A percentile compares a stretch with the other conserved stretches of the same genome.
These are phyloP conservation scores for Xylaria sp. DNA, from an alignment of 2,329 filamentous ascomycete species.

Conservation along the genomic window DNA sequence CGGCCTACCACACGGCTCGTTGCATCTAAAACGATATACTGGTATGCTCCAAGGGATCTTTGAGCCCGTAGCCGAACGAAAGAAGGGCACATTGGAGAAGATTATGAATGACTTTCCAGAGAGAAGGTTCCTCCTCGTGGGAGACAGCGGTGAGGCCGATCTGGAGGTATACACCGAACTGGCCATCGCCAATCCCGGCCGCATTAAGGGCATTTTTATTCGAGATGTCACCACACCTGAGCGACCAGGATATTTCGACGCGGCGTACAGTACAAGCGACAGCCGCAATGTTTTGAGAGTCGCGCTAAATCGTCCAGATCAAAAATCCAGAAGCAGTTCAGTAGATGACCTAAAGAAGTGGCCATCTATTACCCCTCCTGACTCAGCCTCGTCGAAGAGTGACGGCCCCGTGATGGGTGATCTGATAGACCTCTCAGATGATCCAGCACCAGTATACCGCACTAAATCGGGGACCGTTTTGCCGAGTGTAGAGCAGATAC, in stretches of 20 bases:
- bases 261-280: conserved; percentile 52
- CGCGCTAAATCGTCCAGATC: conserved; percentile 20
- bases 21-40: conserved; percentile 95
- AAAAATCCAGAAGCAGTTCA: conserved; percentile 33
- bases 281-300: conserved; percentile 35
- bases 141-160: conserved; percentile 96
- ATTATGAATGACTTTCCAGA: conserved; percentile 91
- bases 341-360: conserved; percentile 40
- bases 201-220: conserved; percentile 90
- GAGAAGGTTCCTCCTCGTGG: conserved; percentile 88
- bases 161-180: conserved; percentile 96
- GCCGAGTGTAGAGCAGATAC: conserved; percentile 16
- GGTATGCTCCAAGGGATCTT: conserved; percentile 99
- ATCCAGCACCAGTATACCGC: conserved; percentile 54
- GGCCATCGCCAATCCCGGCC: conserved; percentile 82
- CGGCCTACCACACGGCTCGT: conserved; percentile 84
- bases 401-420: conserved; percentile 62
- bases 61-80: conserved; percentile 94
- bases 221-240: conserved; percentile 90
- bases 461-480: conserved; percentile 49
- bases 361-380: conserved; percentile 51
- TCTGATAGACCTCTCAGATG: conserved; percentile 69
- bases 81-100: conserved; percentile 86
- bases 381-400: conserved; percentile 41
- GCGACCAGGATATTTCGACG: conserved; percentile 80